These are phyloP conservation scores for Astrothelium macrocarpum DNA, from an alignment of 495 filamentous ascomycete species.

Conservation along the genomic window DNA sequence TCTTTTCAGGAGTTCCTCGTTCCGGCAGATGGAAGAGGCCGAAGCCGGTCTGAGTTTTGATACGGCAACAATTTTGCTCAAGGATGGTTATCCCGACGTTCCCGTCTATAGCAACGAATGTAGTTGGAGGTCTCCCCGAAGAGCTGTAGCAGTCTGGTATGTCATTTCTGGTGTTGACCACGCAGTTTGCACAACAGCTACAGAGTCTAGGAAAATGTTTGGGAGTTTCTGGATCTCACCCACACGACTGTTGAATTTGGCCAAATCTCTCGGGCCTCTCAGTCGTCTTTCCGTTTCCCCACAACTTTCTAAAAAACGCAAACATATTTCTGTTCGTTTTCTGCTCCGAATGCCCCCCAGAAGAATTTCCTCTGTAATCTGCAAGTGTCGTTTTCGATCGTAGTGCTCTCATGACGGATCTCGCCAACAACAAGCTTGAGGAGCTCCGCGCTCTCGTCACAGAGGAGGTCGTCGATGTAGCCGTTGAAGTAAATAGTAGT, in stretches of 20 bases:
- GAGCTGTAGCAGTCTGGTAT: no score
- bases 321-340: neutral
- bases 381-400: neutral
- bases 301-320: neutral
- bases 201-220: no score
- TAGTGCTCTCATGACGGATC: neutral
- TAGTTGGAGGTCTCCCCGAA: no score
- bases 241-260: neutral
- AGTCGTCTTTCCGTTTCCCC: neutral
- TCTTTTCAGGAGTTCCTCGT: no score
- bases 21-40: no score
- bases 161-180: neutral
- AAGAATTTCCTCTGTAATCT: neutral
- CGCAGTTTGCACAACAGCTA: no score
- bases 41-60: no score
- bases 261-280: neutral
- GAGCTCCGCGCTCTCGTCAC: neutral
- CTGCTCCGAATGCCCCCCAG: neutral
- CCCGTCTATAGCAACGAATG: no score
- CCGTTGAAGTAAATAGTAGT: neutral
- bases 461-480: neutral
- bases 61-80: no score
- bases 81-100: no score
- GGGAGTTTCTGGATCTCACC: neutral
- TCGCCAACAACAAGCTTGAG: neutral